A percentile compares a stretch with the other conserved stretches of the same genome.
Conservation (phyloP, 2,329 filamentous ascomycete species). For the Diplocarpon mali region DNA sequence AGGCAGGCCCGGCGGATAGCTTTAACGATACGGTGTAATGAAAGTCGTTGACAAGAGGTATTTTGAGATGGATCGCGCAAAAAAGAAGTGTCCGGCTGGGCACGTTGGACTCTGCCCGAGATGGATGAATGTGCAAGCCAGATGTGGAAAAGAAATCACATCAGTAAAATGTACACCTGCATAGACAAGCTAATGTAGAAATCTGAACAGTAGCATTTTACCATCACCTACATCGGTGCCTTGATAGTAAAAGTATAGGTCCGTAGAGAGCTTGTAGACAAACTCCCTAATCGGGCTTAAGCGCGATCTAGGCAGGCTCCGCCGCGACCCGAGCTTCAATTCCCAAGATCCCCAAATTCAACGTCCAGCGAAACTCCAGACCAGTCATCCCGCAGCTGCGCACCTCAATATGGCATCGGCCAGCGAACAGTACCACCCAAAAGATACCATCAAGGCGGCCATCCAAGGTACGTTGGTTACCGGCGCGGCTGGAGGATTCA, state of each 20-base stretch:
- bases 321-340: slow-evolving; percentile 7
- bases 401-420: slow-evolving; percentile 37
- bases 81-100: no score
- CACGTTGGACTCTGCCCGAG: no score
- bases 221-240: no score
- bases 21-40: neutral
- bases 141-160: no score
- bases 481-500: slow-evolving; percentile 55
- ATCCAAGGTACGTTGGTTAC: slow-evolving; percentile 55
- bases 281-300: neutral
- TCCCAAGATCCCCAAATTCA: slow-evolving; percentile 14
- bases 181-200: no score
- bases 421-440: slow-evolving; percentile 51
- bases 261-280: no score
- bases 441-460: slow-evolving; percentile 61
- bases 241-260: no score
- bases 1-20: neutral
- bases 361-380: slow-evolving; percentile 10
- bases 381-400: slow-evolving; percentile 9
- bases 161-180: no score
- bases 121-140: no score
- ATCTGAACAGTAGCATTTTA: no score
- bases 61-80: no score
- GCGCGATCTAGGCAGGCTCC: neutral
- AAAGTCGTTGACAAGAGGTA: no score